phyloP scores from a whole-genome alignment of 768 basidiomycete species.

The Boletellus ananas region DNA sequence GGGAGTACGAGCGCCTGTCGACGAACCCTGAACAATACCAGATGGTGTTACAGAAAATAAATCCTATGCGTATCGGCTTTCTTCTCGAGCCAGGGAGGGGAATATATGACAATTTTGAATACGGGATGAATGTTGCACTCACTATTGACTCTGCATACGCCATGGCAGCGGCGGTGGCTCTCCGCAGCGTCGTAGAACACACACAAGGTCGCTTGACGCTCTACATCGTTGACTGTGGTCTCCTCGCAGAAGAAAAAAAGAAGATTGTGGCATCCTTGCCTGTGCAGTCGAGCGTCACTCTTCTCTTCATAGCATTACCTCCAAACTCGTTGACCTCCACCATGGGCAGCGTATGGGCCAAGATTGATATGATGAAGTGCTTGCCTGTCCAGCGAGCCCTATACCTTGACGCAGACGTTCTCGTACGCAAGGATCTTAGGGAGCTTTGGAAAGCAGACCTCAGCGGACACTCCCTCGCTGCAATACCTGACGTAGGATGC shows the following conservation, averaged over 20 bases:
- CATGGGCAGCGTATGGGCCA: constrained; percentile 43
- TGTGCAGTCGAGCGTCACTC: constrained; percentile 29
- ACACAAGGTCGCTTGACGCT: constrained; percentile 41
- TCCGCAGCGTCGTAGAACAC: constrained; percentile 38
- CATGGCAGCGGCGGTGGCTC: constrained; percentile 46
- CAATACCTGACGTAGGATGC: constrained; percentile 45
- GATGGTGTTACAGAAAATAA: constrained; percentile 48
- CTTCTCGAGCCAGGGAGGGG: constrained; percentile 11
- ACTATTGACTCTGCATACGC: constrained; percentile 42
- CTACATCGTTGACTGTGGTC: constrained; percentile 49
- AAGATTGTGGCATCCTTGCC: constrained; percentile 32
- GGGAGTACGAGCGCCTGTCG: constrained; percentile 44
- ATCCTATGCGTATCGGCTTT: constrained; percentile 54
- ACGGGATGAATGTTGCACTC: constrained; percentile 48
- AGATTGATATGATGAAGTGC: constrained; percentile 43
- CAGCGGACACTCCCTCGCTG: constrained; percentile 39
- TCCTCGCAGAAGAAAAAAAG: constrained; percentile 33
- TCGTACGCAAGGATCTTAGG: constrained; percentile 40
- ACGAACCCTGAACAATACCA: constrained; percentile 41
- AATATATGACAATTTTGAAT: constrained; percentile 31
- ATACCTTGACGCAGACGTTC: constrained; percentile 52
- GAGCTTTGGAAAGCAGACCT: constrained; percentile 47
- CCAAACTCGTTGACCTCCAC: constrained; percentile 23
- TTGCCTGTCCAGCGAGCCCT: constrained; percentile 49
- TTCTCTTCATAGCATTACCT: constrained; percentile 42